These are phyloP conservation scores for Clavariopsis aquatica DNA, from an alignment of 495 filamentous ascomycete genomes.

Conservation along the genomic window DNA sequence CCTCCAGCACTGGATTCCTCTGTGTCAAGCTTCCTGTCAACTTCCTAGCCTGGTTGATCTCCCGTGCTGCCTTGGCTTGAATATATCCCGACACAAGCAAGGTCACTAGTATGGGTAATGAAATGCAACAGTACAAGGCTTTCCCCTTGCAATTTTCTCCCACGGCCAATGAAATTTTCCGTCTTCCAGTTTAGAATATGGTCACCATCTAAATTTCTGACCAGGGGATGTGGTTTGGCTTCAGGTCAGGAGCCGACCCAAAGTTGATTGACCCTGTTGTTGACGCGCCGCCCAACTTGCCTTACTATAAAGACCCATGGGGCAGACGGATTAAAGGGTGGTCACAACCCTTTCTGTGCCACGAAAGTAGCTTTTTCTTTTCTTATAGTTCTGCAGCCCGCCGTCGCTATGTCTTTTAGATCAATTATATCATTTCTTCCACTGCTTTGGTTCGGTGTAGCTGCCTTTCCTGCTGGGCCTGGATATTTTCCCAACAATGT, in stretches of 20 bases:
- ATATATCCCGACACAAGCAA: background rate
- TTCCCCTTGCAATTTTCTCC: conserved; percentile 15
- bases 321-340: conserved; percentile 1
- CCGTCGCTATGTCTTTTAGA: conserved; percentile 23
- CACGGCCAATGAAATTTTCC: conserved; percentile 5
- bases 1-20: background rate
- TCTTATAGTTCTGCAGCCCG: background rate
- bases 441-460: conserved; percentile 18
- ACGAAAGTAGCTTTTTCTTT: conserved; percentile 9
- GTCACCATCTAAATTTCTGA: conserved; percentile 16
- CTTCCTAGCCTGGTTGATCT: conserved; percentile 35
- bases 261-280: background rate
- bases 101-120: conserved; percentile 4
- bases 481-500: conserved; percentile 19
- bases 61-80: conserved; percentile 9
- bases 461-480: conserved; percentile 22
- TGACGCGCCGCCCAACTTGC: background rate
- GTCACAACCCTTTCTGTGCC: conserved; percentile 7
- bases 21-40: conserved; percentile 7
- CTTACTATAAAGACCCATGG: conserved; percentile 19
- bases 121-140: conserved; percentile 26
- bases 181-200: background rate
- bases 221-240: background rate
- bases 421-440: conserved; percentile 17
- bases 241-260: conserved; percentile 12